Base-by-base conservation (phyloP, 2,329 filamentous ascomycete species). In the Penicillium sp. region DNA sequence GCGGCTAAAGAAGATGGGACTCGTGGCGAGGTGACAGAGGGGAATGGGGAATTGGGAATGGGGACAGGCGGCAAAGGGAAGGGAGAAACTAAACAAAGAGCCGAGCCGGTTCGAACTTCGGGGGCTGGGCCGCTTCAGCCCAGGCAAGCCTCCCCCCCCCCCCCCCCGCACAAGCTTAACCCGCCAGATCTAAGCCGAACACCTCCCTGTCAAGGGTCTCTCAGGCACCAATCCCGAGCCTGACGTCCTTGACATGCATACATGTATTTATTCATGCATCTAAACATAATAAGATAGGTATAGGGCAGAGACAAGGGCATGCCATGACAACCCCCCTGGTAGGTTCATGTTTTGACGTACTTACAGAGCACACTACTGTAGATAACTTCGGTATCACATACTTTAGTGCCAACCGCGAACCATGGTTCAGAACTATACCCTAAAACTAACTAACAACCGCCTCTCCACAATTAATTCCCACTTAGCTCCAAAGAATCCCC, bases 81-180 rank as follows among this genome's bases (percentile, higher is more conserved):
- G 45, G 26, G 12, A 17, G 10, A 22, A 40, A 33, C 53, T 55
- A 44, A 45, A 22, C 8, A 33, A 42, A 47, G 28, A 49, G 54
- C 54, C 54, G 42, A 56, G 54, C 54, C 44, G 40, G 42, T 40
- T 40, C 33, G 8, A 12, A 2, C 28, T 12, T 33, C 35, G 28
- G 40, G 50, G 54, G 49, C 59, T 61, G 53, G 59, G 45, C 47
- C 42, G 28, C n/a, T 37, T 47, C 42, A 33, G 30, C 42, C 19
- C 28, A 19, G 28, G 51, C 15, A 58, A 63, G 63, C 58, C 56
- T n/a, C n/a, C n/a, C n/a, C n/a, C n/a, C n/a, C n/a, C n/a, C n/a
- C n/a, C n/a, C 63, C 60, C 60, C 58, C 50, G 51, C 61, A 64
- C 61, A 56, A 57, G 62, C 59, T 66, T 64, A 64, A 63, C 47